phyloP scores from a whole-genome alignment of 2,329 filamentous ascomycete genomes.

The Phaeosphaeriaceae sp. region DNA sequence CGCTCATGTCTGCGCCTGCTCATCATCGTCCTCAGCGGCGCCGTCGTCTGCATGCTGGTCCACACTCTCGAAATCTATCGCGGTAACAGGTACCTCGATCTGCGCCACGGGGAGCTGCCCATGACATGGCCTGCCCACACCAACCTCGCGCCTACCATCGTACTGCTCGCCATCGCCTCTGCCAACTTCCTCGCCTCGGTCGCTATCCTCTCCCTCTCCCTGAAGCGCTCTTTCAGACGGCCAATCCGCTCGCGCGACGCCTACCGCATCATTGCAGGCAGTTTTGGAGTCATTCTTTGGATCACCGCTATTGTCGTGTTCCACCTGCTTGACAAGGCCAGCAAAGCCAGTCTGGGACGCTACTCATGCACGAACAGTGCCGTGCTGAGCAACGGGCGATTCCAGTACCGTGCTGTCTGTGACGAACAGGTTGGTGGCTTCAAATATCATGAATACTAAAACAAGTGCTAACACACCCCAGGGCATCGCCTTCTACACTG shows the following conservation, averaged over 20 bases:
- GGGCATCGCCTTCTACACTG: slow-evolving; percentile 48
- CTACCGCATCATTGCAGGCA: slow-evolving; percentile 44
- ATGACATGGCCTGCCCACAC: slow-evolving; percentile 49
- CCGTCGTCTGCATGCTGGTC: slow-evolving; percentile 44
- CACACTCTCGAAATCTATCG: slow-evolving; percentile 47
- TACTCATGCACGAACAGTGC: slow-evolving; percentile 46
- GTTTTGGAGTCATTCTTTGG: slow-evolving; percentile 46
- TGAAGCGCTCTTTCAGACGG: slow-evolving; percentile 43
- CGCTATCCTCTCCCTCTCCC: slow-evolving; percentile 40
- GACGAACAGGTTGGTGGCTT: slow-evolving; percentile 42
- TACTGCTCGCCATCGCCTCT: slow-evolving; percentile 43
- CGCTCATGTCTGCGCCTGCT: slow-evolving; percentile 47
- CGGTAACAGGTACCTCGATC: slow-evolving; percentile 45
- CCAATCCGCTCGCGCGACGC: slow-evolving; percentile 44
- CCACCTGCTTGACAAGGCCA: slow-evolving; percentile 44
- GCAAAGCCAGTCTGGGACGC: slow-evolving; percentile 46
- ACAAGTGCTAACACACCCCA: slow-evolving; percentile 26
- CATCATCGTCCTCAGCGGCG: slow-evolving; percentile 47
- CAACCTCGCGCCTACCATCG: slow-evolving; percentile 45
- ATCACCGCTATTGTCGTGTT: slow-evolving; percentile 40
- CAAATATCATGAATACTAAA: neutral
- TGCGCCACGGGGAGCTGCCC: slow-evolving; percentile 46
- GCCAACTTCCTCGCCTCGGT: slow-evolving; percentile 45
- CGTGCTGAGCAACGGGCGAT: slow-evolving; percentile 45
- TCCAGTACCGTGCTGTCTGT: slow-evolving; percentile 48